phyloP scores from a whole-genome alignment of 441 rosid species.

The Adansonia madagascariensis region DNA sequence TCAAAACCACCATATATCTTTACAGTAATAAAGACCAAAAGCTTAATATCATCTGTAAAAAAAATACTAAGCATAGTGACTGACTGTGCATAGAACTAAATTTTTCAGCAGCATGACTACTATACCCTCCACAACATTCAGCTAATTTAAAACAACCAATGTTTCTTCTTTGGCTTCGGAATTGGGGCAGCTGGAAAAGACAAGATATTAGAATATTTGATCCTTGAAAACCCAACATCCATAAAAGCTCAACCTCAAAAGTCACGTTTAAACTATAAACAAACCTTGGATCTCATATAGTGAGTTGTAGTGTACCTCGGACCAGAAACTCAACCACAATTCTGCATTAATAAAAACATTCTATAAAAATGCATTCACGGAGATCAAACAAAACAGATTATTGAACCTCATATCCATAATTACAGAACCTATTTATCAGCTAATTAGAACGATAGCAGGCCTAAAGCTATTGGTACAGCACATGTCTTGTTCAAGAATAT shows the following conservation, averaged over 20 bases:
- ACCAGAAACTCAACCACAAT: conserved; percentile 98
- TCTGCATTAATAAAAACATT: conserved; percentile 53
- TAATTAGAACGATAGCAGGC: neutral
- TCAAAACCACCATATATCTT: neutral
- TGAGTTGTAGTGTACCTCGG: conserved; percentile 97
- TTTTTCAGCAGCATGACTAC: neutral
- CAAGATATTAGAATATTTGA: conserved; percentile 22
- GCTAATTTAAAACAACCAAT: conserved; percentile 79
- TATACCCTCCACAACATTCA: conserved; percentile 19
- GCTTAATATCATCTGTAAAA: neutral
- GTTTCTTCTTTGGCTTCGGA: conserved; percentile 85
- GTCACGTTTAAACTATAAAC: conserved; percentile 26
- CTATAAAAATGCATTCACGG: neutral
- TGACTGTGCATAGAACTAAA: neutral
- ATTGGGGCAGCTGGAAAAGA: conserved; percentile 64
- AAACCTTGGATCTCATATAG: conserved; percentile 79
- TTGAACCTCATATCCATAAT: neutral
- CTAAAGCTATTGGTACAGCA: neutral
- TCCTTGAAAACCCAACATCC: neutral
- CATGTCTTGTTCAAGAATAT: conserved; percentile 16
- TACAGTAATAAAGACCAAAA: neutral
- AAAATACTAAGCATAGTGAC: neutral
- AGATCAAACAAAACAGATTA: neutral
- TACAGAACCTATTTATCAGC: neutral
- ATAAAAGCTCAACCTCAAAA: conserved; percentile 2